Evolutionary conservation across 768 basidiomycete species (phyloP).

Genomic region (Leucogyrophana mollusca): DNA sequence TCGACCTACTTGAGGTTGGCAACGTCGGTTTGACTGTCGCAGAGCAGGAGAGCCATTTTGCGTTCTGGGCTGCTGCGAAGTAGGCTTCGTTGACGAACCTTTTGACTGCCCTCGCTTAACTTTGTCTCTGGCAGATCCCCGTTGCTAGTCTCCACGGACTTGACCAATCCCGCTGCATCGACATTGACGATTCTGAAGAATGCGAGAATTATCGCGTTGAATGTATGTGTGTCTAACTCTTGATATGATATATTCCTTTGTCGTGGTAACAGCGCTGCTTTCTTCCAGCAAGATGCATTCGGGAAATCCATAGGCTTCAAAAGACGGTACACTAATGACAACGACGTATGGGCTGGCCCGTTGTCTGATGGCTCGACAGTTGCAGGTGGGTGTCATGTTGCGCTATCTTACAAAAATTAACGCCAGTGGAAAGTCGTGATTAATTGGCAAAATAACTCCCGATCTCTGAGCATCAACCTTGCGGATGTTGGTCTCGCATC

Average conservation of each 20-base stretch:
- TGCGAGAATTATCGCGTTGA: constrained; percentile 40
- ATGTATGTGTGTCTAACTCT: constrained; percentile 27
- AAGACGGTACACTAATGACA: constrained; percentile 48
- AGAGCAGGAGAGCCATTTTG: constrained; percentile 44
- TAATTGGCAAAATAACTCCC: constrained; percentile 40
- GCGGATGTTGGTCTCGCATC: constrained; percentile 42
- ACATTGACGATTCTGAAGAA: constrained; percentile 41
- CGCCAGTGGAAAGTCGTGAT: constrained; percentile 37
- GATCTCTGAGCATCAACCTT: constrained; percentile 40
- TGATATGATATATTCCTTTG: background rate
- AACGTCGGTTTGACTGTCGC: constrained; percentile 38
- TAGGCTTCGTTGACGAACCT: constrained; percentile 6
- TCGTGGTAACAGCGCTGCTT: background rate
- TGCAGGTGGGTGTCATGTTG: constrained; percentile 30
- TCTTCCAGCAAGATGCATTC: constrained; percentile 42
- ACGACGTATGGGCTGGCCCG: constrained; percentile 50
- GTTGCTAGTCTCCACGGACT: constrained; percentile 43
- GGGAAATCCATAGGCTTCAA: constrained; percentile 45
- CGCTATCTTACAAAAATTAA: background rate
- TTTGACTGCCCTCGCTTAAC: background rate
- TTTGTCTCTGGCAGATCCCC: constrained; percentile 26
- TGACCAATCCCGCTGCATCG: constrained; percentile 31
- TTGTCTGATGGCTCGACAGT: constrained; percentile 46
- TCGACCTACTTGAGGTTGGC: constrained; percentile 55
- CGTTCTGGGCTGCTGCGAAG: constrained; percentile 55